Evolutionary conservation across 2,329 filamentous ascomycete genomes (phyloP).

Genomic region (Macrophomina phaseolina): DNA sequence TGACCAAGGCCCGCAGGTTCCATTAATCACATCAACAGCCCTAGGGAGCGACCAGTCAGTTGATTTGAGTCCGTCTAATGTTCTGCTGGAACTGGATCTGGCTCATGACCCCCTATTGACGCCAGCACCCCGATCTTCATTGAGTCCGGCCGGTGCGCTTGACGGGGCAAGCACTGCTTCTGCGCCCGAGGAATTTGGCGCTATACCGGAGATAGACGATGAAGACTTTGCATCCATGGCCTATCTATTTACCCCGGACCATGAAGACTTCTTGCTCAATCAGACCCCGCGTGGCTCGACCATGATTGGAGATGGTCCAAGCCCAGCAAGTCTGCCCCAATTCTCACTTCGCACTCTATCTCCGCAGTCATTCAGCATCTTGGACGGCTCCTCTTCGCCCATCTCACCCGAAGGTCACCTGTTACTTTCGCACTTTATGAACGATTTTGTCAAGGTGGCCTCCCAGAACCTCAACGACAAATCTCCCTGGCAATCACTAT

Average conservation of each 20-base stretch:
- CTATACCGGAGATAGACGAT: not conserved
- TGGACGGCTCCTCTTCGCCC: not conserved
- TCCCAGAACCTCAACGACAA: not conserved
- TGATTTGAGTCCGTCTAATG: not conserved
- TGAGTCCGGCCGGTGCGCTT: not conserved
- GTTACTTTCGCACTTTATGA: conserved; percentile 11
- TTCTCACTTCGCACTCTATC: not conserved
- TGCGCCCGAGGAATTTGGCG: not conserved
- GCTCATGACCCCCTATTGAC: not conserved
- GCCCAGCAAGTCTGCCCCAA: not conserved
- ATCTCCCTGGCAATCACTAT: conserved; percentile 10
- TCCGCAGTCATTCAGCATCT: not conserved
- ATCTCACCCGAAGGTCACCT: conserved; percentile 10
- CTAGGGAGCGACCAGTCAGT: not conserved
- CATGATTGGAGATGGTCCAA: not conserved
- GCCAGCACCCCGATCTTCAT: not conserved
- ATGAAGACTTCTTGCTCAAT: not conserved
- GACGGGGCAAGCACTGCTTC: not conserved
- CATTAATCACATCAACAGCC: not conserved
- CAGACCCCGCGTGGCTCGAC: not conserved
- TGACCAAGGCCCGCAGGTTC: not conserved
- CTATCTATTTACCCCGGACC: not conserved
- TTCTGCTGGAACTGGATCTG: not conserved
- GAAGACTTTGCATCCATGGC: not conserved
- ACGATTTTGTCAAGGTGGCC: conserved; percentile 17